A percentile compares a stretch with the other conserved stretches of the same genome.
phyloP scores from a whole-genome alignment of 2,329 filamentous ascomycete species.

The Monosporascus sp. region DNA sequence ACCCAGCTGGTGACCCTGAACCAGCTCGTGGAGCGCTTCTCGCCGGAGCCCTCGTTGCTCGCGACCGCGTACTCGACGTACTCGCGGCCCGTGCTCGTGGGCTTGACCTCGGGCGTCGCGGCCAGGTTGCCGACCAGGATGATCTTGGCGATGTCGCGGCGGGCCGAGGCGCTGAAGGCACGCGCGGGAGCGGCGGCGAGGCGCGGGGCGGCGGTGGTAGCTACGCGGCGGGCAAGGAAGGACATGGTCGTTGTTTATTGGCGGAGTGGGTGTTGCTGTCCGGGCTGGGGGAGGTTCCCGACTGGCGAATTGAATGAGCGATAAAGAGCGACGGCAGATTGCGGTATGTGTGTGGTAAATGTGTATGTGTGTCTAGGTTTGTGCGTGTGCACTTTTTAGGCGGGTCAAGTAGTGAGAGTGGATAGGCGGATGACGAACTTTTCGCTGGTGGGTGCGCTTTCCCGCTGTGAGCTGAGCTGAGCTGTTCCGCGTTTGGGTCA shows the following conservation, averaged over 20 bases:
- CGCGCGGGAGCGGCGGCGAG: conserved; percentile 42
- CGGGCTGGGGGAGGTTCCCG: no score
- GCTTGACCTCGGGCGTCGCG: conserved; percentile 67
- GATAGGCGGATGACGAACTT: no score
- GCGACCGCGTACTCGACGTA: conserved; percentile 74
- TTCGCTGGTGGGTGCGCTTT: no score
- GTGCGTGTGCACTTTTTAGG: no score
- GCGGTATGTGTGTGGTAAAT: no score
- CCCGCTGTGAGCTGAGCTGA: no score
- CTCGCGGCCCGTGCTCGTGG: conserved; percentile 66
- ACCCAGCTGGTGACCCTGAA: conserved; percentile 73
- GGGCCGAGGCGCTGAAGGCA: conserved; percentile 69
- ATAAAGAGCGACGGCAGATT: no score
- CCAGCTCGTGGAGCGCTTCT: conserved; percentile 77
- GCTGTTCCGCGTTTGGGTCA: no score
- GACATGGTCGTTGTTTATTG: conserved; percentile 33
- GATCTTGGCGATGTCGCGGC: conserved; percentile 68
- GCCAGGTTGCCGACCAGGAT: conserved; percentile 82
- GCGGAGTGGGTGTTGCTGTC: no score
- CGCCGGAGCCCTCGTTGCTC: conserved; percentile 57
- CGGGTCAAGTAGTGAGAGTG: no score
- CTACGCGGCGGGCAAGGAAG: conserved; percentile 48
- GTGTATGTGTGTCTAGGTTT: no score
- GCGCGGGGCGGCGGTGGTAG: conserved; percentile 39
- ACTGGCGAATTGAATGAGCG: no score